Conservation (phyloP, 768 basidiomycete genomes). For the Tulasnella sp. region DNA sequence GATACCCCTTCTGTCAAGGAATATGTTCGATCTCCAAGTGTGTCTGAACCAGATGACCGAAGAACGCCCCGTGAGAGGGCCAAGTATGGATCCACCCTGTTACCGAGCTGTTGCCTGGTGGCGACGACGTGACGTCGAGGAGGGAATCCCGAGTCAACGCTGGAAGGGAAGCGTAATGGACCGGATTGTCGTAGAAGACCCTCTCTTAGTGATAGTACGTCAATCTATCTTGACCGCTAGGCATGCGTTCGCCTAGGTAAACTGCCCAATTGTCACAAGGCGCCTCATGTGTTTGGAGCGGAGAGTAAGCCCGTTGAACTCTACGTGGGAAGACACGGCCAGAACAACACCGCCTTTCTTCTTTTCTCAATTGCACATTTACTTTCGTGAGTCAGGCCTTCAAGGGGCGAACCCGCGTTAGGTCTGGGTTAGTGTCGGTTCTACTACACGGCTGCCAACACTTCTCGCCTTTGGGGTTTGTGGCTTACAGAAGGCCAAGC, state of each 20-base stretch:
- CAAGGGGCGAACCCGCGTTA: not conserved
- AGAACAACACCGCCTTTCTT: not conserved
- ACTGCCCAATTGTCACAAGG: too few relatives aligned
- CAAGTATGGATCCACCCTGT: slow-evolving; percentile 67
- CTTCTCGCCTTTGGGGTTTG: not conserved
- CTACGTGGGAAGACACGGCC: not conserved
- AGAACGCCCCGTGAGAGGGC: slow-evolving; percentile 82
- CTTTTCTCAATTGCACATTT: not conserved
- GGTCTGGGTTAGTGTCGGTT: not conserved
- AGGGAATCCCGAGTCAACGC: slow-evolving; percentile 67
- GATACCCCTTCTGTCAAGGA: slow-evolving; percentile 62
- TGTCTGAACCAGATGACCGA: slow-evolving; percentile 67
- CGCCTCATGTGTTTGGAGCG: too few relatives aligned
- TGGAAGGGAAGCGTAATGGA: slow-evolving; percentile 70
- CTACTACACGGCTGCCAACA: not conserved
- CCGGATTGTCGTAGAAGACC: slow-evolving; percentile 76
- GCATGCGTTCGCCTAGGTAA: too few relatives aligned
- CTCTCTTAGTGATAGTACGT: slow-evolving; percentile 80
- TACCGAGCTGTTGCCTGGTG: slow-evolving; percentile 34
- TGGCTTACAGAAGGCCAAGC: not conserved
- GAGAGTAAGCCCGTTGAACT: not conserved
- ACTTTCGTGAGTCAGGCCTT: not conserved
- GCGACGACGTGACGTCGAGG: slow-evolving; percentile 52
- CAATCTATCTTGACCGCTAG: slow-evolving; percentile 55
- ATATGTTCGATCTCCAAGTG: slow-evolving; percentile 51